Base-by-base conservation (phyloP, 2,329 filamentous ascomycete genomes). In the Cucurbitaria berberidis region DNA sequence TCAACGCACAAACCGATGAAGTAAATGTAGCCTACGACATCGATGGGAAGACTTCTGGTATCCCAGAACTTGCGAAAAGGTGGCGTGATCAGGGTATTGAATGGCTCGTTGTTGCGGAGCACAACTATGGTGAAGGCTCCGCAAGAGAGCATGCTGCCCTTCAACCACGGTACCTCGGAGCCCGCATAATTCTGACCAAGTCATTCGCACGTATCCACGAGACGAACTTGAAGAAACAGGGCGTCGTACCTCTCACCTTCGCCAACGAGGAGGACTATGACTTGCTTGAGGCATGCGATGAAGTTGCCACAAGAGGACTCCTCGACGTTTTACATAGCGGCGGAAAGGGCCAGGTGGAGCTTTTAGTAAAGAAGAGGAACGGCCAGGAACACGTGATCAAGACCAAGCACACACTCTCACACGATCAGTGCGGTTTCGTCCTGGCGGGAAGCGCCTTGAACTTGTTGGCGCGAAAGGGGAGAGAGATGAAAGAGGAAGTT, bases 181-280 rank as follows among this genome's bases (percentile, higher is more conserved):
- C 90, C 18, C 84, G 90, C 44, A 82, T 96, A 69, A 91, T 96
- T 52, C 83, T 96, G 16, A 83, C 89, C 51, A 96, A 96, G 81
- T 89, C 85, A 32, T 96, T 96, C 72, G 92, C 92, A 0, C 87
- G 92, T 47, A 96, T 96, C 73, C 92, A 96, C 80, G 92, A 96
- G 82, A 96, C 92, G 26, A 96, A 96, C 75, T 80, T 96, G 63
- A 96, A 96, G 86, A 96, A 96, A 81, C 95, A 99, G 80, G 95
- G 95, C 59, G 89, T 99, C 29, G 91, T 99, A 39, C 95, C 95
- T 1, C 81, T 99, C 67, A 97, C 91, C 0, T 96, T 99, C 71
- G 90, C 81, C 40, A 83, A 96, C 75, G 92, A 96, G 77, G 83
- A 84, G 18, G 95, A 98, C 76, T 98, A 97, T 74, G 90, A 95